Base-by-base conservation (phyloP, 306 rosid genomes). In the Vigna mungo region DNA sequence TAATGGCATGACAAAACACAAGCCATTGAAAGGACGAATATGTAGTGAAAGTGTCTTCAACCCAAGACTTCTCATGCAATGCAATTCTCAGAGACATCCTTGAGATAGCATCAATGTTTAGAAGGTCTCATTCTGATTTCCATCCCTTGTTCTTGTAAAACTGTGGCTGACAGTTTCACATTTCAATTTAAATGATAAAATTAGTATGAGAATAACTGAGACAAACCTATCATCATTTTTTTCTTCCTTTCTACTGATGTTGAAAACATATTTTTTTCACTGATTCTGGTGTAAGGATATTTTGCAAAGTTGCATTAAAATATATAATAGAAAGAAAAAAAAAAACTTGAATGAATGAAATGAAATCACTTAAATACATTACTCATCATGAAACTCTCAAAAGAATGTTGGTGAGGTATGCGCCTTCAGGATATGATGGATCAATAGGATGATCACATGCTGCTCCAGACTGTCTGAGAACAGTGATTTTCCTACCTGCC, bases 361-460 rank as follows among this genome's bases (percentile, higher is more conserved):
- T 46, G 39, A 49, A 76, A 49, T 4, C 13, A 6, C 16, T 16
- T 4, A 14, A 49, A 14, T 30, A 64, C 9, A 60, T 39, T 34
- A 61, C 54, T 95, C 80, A 87, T 43, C 81, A 87, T 43, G 85
- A 71, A 62, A 95, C 93, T 78, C 95, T 83, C 5, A 92, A 83
- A 4, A 95, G 87, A 64, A 89, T 48, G 70, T 88, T 95, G 25
- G 97, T 85, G 30, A 92, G 91, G 78, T 92, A 92, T 61, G 88
- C 82, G 48, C 98, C 98, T 88, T 95, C 97, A 0, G 92, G 96
- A 70, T 94, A 92, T 54, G 96, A 80, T 61, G 98, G 95, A 55
- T 94, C 96, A 21, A 88, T 70, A 37, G 91, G 93, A 84, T 92
- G 97, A 80, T 95, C 97, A 60, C 91, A 83, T 27, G 95, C 97